Evolutionary conservation across 2,329 filamentous ascomycete genomes (phyloP).

Genomic region (Xylaria sp.): DNA sequence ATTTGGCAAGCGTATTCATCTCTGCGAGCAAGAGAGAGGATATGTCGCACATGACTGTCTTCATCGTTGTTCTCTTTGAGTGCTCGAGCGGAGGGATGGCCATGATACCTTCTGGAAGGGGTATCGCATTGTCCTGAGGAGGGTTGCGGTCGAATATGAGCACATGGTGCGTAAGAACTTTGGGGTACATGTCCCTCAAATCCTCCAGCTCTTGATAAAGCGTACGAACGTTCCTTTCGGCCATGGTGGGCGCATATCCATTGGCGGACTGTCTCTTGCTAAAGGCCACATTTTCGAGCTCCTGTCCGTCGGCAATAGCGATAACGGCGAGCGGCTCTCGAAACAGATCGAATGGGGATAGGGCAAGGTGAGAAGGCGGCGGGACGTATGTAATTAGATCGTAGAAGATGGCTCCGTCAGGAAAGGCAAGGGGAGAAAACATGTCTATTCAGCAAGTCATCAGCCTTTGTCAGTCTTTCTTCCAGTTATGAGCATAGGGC

Average conservation of each 20-base stretch:
- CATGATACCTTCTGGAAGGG: constrained; percentile 74
- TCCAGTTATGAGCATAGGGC: neutral
- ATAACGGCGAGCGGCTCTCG: constrained; percentile 86
- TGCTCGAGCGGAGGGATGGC: constrained; percentile 75
- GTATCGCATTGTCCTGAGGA: constrained; percentile 60
- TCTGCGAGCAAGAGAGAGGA: constrained; percentile 79
- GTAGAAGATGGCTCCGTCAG: constrained; percentile 86
- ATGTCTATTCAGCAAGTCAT: constrained; percentile 70
- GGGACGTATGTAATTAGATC: constrained; percentile 84
- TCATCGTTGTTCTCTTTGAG: constrained; percentile 81
- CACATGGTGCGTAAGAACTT: constrained; percentile 80
- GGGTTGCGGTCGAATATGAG: constrained; percentile 80
- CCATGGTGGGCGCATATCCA: constrained; percentile 60
- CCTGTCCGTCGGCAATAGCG: constrained; percentile 83
- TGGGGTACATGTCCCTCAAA: constrained; percentile 77
- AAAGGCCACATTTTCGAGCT: constrained; percentile 68
- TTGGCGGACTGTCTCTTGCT: constrained; percentile 66
- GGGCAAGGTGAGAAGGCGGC: constrained; percentile 79
- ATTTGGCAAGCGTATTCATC: constrained; percentile 78
- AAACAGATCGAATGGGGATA: constrained; percentile 91
- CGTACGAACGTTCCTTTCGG: constrained; percentile 68
- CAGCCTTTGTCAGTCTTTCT: constrained; percentile 27
- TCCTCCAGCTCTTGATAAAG: constrained; percentile 76
- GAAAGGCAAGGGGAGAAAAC: constrained; percentile 92
- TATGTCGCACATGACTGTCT: constrained; percentile 82